Percentiles rank a stretch among this genome's conserved stretches.
These are phyloP conservation scores for Pseudocercospora ulei DNA, from an alignment of 2,329 filamentous ascomycete genomes.

Conservation along the genomic window DNA sequence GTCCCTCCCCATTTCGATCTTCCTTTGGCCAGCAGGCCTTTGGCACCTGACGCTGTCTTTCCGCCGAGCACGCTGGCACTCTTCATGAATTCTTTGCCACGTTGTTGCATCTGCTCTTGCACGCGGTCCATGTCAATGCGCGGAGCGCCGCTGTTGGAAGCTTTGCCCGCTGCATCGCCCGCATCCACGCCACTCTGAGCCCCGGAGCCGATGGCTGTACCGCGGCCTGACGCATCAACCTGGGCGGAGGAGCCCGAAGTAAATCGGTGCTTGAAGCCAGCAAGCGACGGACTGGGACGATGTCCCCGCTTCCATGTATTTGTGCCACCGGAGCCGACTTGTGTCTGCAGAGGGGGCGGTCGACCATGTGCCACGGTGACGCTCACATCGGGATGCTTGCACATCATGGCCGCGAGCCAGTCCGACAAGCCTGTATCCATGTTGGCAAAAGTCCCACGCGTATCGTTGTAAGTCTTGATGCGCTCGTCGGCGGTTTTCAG, in stretches of 20 bases:
- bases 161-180: constrained; percentile 12
- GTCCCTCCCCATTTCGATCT: constrained; percentile 44
- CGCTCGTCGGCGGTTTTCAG: constrained; percentile 57
- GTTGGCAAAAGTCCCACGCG: constrained; percentile 58
- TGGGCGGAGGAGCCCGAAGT: constrained; percentile 11
- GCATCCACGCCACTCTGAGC: constrained; percentile 26
- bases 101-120: constrained; percentile 52
- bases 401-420: constrained; percentile 47
- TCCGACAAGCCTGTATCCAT: constrained; percentile 64
- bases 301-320: constrained; percentile 17
- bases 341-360: constrained; percentile 19
- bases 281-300: constrained; percentile 8
- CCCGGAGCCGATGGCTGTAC: constrained; percentile 6
- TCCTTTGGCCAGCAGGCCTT: constrained; percentile 83
- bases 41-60: constrained; percentile 68
- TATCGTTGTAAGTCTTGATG: constrained; percentile 62
- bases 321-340: constrained; percentile 9
- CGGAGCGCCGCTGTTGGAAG: constrained; percentile 15
- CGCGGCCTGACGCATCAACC: constrained; percentile 11
- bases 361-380: constrained; percentile 26
- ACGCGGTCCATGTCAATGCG: constrained; percentile 26
- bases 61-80: constrained; percentile 63
- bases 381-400: constrained; percentile 45
- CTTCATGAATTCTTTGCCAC: constrained; percentile 81
- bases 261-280: constrained; percentile 14